Evolutionary conservation across 257 asterid species (phyloP).

Genomic region (Nicotiana obtusifolia): DNA sequence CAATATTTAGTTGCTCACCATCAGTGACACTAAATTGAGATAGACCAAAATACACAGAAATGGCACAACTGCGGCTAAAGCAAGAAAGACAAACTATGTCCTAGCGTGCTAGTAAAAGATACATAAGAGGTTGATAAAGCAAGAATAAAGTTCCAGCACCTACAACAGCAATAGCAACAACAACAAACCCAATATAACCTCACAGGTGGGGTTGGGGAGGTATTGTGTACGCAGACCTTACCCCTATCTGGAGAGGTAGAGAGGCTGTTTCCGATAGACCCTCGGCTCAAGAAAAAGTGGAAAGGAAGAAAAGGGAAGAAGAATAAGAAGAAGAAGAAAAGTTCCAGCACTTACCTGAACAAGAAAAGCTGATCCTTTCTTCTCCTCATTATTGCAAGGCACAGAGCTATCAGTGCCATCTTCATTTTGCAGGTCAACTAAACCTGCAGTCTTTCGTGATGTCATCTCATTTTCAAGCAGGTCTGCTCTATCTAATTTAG

Average conservation of each 20-base stretch:
- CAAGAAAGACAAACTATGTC: neutral
- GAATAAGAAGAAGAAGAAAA: neutral
- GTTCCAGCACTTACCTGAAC: constrained; percentile 48
- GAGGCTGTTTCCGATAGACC: no score
- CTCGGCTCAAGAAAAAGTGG: no score
- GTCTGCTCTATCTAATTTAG: constrained; percentile 12
- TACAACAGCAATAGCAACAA: no score
- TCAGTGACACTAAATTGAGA: neutral
- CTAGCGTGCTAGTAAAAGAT: neutral
- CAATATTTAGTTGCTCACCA: neutral
- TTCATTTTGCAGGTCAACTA: neutral
- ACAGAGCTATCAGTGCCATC: constrained; percentile 19
- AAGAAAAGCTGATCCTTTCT: constrained; percentile 71
- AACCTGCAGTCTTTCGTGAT: neutral
- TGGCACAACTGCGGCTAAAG: neutral
- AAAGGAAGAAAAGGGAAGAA: no score
- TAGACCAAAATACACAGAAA: neutral
- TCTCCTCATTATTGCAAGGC: constrained; percentile 40
- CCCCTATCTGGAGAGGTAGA: no score
- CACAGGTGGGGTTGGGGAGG: no score
- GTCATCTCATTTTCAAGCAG: constrained; percentile 25
- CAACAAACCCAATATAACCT: no score
- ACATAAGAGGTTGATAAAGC: neutral
- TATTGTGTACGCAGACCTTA: no score
- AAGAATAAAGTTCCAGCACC: neutral